A percentile compares a stretch with the other conserved stretches of the same genome.
Evolutionary conservation across 257 asterid genomes (phyloP).

Genomic region (Jacaranda mimosifolia): DNA sequence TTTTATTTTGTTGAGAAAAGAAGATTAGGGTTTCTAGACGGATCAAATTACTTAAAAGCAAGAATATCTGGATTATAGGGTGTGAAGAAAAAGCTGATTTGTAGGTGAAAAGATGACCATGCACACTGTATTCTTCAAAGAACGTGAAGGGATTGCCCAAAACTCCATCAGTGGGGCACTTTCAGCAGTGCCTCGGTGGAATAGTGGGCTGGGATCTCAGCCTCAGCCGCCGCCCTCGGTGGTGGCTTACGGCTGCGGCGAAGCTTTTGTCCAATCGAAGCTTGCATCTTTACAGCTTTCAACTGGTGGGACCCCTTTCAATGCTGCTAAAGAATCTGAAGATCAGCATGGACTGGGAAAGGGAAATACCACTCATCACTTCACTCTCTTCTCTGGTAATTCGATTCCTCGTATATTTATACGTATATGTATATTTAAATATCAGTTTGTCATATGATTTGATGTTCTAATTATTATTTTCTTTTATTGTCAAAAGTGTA

Average conservation of each 20-base stretch:
- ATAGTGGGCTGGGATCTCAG: slow-evolving; percentile 50
- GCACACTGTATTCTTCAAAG: slow-evolving; percentile 56
- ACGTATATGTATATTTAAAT: too few species aligned
- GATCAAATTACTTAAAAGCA: slow-evolving; percentile 3
- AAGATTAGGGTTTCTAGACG: slow-evolving; percentile 36
- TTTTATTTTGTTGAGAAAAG: background rate
- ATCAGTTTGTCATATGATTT: slow-evolving; percentile 11
- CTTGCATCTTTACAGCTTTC: slow-evolving; percentile 44
- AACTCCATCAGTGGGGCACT: slow-evolving; percentile 38
- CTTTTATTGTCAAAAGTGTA: too few species aligned
- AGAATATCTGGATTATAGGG: slow-evolving; percentile 29
- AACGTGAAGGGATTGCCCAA: slow-evolving; percentile 47
- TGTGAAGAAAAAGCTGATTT: background rate
- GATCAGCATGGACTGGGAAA: slow-evolving; percentile 38
- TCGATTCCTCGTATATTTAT: background rate
- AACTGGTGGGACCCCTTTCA: slow-evolving; percentile 20
- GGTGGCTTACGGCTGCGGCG: slow-evolving; percentile 32
- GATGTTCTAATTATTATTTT: background rate
- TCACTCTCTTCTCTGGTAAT: slow-evolving; percentile 54
- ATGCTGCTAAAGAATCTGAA: slow-evolving; percentile 32
- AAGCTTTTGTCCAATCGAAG: slow-evolving; percentile 51
- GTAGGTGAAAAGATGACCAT: slow-evolving; percentile 47
- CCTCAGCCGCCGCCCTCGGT: slow-evolving; percentile 24
- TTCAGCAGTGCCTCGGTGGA: slow-evolving; percentile 58
- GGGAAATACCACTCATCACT: slow-evolving; percentile 33